Evolutionary conservation across 371 early-diverging fungal genomes (phyloP).

Genomic region (Mortierella sp.): DNA sequence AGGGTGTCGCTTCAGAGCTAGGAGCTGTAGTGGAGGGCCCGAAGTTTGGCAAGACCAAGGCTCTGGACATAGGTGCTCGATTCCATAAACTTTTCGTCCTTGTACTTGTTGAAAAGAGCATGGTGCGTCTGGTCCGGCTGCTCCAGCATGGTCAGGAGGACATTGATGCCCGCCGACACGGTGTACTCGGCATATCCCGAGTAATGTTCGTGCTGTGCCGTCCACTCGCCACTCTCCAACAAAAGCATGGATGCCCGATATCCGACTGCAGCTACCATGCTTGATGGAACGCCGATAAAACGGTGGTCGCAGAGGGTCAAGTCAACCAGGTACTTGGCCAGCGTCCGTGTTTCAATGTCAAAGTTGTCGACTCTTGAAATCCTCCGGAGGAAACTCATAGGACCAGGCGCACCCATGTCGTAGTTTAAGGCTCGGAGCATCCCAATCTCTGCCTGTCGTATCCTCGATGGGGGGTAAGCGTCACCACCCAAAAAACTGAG

Average conservation of each 20-base stretch:
- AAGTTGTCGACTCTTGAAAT: slow-evolving; percentile 84
- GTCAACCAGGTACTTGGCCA: slow-evolving; percentile 93
- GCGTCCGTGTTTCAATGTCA: slow-evolving; percentile 81
- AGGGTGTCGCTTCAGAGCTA: neutral
- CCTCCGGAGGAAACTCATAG: slow-evolving; percentile 85
- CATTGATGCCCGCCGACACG: slow-evolving; percentile 26
- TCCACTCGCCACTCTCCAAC: slow-evolving; percentile 76
- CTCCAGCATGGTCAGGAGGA: slow-evolving; percentile 44
- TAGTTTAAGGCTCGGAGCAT: slow-evolving; percentile 80
- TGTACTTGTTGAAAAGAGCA: slow-evolving; percentile 30
- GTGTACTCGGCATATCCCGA: slow-evolving; percentile 31
- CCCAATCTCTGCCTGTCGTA: slow-evolving; percentile 80
- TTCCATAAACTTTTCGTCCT: slow-evolving; percentile 22
- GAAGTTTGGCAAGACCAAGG: slow-evolving; percentile 28
- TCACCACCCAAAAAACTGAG: slow-evolving; percentile 74
- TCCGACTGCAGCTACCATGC: slow-evolving; percentile 79
- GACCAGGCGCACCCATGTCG: slow-evolving; percentile 79
- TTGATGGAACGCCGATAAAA: slow-evolving; percentile 76
- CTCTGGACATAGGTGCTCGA: slow-evolving; percentile 42
- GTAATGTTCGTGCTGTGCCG: slow-evolving; percentile 29
- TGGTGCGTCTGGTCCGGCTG: slow-evolving; percentile 32
- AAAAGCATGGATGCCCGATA: slow-evolving; percentile 84
- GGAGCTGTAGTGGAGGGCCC: slow-evolving; percentile 1
- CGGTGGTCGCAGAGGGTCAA: slow-evolving; percentile 82
- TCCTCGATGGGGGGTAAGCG: slow-evolving; percentile 73